phyloP scores from a whole-genome alignment of 768 basidiomycete species.

The Termitomyces sp. region DNA sequence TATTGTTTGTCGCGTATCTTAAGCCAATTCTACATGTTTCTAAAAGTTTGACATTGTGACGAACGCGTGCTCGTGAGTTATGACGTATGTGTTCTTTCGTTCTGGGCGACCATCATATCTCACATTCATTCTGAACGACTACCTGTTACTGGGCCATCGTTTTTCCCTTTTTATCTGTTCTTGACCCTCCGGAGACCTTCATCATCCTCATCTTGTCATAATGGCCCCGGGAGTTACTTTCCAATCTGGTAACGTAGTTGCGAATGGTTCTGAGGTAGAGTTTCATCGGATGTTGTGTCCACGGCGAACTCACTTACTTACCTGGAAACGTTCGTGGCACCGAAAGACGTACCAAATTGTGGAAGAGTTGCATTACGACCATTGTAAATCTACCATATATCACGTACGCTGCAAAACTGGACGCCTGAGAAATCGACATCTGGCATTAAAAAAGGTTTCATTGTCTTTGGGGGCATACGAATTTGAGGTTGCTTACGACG shows the following conservation, averaged over 20 bases:
- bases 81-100: not conserved
- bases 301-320: not conserved
- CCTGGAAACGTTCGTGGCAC: slow-evolving; percentile 17
- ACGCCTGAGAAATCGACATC: slow-evolving; percentile 34
- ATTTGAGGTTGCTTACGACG: not conserved
- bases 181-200: not conserved
- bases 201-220: not conserved
- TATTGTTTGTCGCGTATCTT: not conserved
- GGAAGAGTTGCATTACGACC: slow-evolving; percentile 25
- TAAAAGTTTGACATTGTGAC: not conserved
- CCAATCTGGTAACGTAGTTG: slow-evolving; percentile 7
- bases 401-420: slow-evolving; percentile 40
- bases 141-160: not conserved
- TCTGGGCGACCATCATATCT: not conserved
- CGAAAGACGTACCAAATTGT: slow-evolving; percentile 30
- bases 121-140: not conserved
- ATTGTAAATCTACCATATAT: slow-evolving; percentile 24
- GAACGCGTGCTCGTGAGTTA: not conserved
- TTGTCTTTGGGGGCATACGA: not conserved
- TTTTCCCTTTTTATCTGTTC: not conserved
- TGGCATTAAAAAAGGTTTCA: slow-evolving; percentile 40
- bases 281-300: not conserved
- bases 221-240: not conserved
- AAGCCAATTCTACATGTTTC: not conserved
- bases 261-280: slow-evolving; percentile 18